Conservation (phyloP, 805 yeast species). For the Candida boidinii region DNA sequence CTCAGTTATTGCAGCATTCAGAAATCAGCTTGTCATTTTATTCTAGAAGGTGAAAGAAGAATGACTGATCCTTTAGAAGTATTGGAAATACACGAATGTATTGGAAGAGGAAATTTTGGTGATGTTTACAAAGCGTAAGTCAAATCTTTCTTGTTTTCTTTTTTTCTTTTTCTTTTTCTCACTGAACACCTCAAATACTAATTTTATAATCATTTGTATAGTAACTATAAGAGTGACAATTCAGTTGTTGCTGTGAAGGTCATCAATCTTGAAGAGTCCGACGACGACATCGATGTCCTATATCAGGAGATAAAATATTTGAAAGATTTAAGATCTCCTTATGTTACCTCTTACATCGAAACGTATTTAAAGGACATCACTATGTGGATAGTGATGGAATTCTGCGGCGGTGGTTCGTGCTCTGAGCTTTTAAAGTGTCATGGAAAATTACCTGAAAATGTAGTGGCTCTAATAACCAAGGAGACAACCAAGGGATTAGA, state of each 20-base stretch:
- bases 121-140: conserved; percentile 63
- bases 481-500: conserved; percentile 63
- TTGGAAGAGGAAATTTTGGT: conserved; percentile 83
- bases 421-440: conserved; percentile 56
- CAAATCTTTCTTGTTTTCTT: background rate
- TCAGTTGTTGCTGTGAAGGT: conserved; percentile 76
- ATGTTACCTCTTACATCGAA: conserved; percentile 58
- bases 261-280: conserved; percentile 68
- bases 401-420: conserved; percentile 92
- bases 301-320: conserved; percentile 75
- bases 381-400: conserved; percentile 92
- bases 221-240: conserved; percentile 24
- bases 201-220: conserved; percentile 6
- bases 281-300: conserved; percentile 63
- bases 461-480: conserved; percentile 52
- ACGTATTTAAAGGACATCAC: conserved; percentile 57
- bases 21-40: too few relatives aligned
- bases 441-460: conserved; percentile 48
- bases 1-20: too few relatives aligned
- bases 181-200: too few relatives aligned
- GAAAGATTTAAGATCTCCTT: conserved; percentile 54
- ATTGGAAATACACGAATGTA: conserved; percentile 37
- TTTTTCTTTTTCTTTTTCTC: too few relatives aligned
- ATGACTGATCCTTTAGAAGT: too few relatives aligned
- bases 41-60: too few relatives aligned